Evolutionary conservation across 495 filamentous ascomycete genomes (phyloP).

Genomic region (Endocarpon pusillum): DNA sequence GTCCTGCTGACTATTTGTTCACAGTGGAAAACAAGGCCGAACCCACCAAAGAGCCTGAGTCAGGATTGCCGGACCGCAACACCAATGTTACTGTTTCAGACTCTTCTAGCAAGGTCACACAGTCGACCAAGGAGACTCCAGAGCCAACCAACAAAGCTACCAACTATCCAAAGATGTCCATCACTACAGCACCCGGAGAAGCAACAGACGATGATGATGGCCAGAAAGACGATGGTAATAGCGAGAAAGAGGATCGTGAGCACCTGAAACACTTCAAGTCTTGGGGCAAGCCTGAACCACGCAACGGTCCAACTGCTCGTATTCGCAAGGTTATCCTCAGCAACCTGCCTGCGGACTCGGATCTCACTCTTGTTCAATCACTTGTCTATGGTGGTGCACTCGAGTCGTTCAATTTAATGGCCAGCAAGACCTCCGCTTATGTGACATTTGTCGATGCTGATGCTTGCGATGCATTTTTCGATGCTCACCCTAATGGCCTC

Average conservation of each 20-base stretch:
- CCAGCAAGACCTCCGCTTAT: conserved; percentile 11
- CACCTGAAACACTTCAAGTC: conserved; percentile 11
- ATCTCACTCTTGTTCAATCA: conserved; percentile 13
- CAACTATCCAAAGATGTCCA: background rate
- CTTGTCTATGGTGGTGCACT: conserved; percentile 28
- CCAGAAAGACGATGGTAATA: too few species aligned
- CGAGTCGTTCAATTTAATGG: conserved; percentile 14
- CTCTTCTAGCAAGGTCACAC: background rate
- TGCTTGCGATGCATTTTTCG: conserved; percentile 23
- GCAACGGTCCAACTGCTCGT: conserved; percentile 16
- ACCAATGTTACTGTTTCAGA: too few species aligned
- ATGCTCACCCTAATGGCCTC: conserved; percentile 27
- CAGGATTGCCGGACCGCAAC: too few species aligned
- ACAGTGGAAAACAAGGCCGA: too few species aligned
- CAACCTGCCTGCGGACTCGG: conserved; percentile 16
- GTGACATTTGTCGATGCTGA: conserved; percentile 25
- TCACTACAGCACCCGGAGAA: background rate
- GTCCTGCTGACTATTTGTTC: too few species aligned
- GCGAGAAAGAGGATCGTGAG: conserved; percentile 11
- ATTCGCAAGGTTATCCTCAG: conserved; percentile 21
- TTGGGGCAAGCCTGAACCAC: conserved; percentile 14
- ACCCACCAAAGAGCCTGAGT: too few species aligned
- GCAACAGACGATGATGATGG: background rate
- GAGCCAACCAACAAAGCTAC: background rate
- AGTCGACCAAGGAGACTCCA: background rate